phyloP scores from a whole-genome alignment of 2,329 filamentous ascomycete species.

The Aspergillus costaricaensis region DNA sequence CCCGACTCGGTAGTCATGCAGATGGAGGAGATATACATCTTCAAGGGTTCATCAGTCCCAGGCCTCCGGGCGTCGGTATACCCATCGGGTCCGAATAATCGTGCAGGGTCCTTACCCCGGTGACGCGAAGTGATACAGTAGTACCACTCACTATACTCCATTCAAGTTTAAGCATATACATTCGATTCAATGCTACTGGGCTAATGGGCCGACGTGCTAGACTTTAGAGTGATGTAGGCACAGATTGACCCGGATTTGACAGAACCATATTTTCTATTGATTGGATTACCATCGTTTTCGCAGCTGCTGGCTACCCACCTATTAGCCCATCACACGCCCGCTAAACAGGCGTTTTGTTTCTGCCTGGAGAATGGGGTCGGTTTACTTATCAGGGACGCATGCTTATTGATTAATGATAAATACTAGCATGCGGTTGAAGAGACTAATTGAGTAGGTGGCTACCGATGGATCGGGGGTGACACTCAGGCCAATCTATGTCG shows the following conservation, averaged over 20 bases:
- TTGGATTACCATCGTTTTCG: not conserved
- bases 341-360: not conserved
- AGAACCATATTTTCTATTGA: not conserved
- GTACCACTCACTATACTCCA: not conserved
- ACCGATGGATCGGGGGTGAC: not conserved
- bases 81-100: not conserved
- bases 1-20: slow-evolving; percentile 17
- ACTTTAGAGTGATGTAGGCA: not conserved
- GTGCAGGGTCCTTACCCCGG: not conserved
- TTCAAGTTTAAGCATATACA: slow-evolving; percentile 2
- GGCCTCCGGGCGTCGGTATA: not conserved
- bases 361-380: slow-evolving; percentile 1
- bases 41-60: not conserved
- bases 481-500: not conserved
- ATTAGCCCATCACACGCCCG: not conserved
- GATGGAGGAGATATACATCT: not conserved
- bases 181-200: not conserved
- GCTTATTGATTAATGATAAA: not conserved
- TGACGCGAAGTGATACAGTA: not conserved
- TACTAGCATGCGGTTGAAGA: not conserved
- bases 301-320: not conserved
- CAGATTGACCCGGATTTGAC: not conserved
- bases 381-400: not conserved
- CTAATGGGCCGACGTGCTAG: not conserved
- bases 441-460: not conserved